A percentile compares a stretch with the other conserved stretches of the same genome.
phyloP scores from a whole-genome alignment of 2,329 filamentous ascomycete genomes.

The Arachnopeziza araneosa region DNA sequence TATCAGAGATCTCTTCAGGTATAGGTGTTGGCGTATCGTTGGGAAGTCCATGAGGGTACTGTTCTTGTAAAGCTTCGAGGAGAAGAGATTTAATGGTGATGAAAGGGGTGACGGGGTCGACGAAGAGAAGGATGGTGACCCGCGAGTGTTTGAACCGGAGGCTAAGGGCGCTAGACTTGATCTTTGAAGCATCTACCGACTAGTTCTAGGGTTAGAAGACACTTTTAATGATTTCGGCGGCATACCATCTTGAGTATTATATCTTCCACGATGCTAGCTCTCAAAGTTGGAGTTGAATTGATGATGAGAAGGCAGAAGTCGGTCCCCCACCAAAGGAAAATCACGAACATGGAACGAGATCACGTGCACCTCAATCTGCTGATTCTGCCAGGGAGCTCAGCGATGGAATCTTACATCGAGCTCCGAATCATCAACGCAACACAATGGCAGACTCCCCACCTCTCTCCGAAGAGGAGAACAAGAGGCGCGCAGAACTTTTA shows the following conservation, averaged over 20 bases:
- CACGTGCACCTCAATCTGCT: not conserved
- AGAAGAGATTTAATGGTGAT: slow-evolving; percentile 52
- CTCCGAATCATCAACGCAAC: not conserved
- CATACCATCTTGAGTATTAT: not conserved
- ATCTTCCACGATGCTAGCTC: not conserved
- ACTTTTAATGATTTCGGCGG: not conserved
- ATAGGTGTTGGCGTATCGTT: slow-evolving; percentile 22
- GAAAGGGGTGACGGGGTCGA: slow-evolving; percentile 53
- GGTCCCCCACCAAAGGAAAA: not conserved
- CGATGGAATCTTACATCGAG: not conserved
- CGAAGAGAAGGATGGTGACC: slow-evolving; percentile 64
- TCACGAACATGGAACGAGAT: not conserved
- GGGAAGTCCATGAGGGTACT: slow-evolving; percentile 49
- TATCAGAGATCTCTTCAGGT: slow-evolving; percentile 33
- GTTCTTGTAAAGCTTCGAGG: slow-evolving; percentile 49
- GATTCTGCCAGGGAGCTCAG: not conserved
- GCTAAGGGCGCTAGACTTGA: slow-evolving; percentile 50
- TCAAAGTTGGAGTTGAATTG: not conserved
- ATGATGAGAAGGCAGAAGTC: not conserved
- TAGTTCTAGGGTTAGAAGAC: not conserved
- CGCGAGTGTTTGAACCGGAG: slow-evolving; percentile 69
- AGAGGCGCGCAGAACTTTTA: slow-evolving; percentile 6
- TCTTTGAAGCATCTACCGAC: not conserved
- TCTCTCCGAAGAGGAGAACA: slow-evolving; percentile 11
- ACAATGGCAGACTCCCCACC: slow-evolving; percentile 7